Base-by-base conservation (phyloP, 257 asterid species). In the Penstemon eatonii region DNA sequence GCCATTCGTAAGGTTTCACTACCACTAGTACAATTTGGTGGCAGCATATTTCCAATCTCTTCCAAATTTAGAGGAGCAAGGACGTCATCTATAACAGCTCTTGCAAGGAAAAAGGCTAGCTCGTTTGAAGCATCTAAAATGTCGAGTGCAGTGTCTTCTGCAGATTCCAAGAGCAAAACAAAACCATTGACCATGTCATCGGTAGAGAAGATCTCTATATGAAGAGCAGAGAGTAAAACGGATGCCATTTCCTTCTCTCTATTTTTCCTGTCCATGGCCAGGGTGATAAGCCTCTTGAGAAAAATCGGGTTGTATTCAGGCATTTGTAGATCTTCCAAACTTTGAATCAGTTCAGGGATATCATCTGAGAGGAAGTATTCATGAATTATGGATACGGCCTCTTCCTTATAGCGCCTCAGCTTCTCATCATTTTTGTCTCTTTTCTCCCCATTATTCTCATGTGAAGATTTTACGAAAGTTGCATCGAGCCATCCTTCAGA, bases 171-270 rank as follows among this genome's bases (percentile, higher is more conserved):
- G 15, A 91, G 90, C 92, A 94, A 44, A 57, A 85, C 86, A 65
- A 94, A 91, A 37, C 97, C 99, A 69, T 77, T 79, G 39, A 87
- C 99, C 43, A 89, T 89, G 82, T 91, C 96, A 13, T 91, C 97
- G 4, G 96, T 84, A 0, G 97, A 81, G 72, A 91, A 86, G 46
- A 91, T 85, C 81, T 94, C 99, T 33, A 90, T 86, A 63, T 90
- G 95, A 46, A 94, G 92, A 3, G 96, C 92, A 12, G 99, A 87
- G 65, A 94, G 96, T 50, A 91, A 74, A 59, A 91, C 93, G 5
- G 99, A 94, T 7, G 97, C 97, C 97, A 94, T 94, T 67, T 91
- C 99, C 73, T 94, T 94, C 73, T 94, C 99, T 66, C 97, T 69
- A 77, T 91, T 89, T 74, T 91, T 91, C 76, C 97, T 70, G 77